Evolutionary conservation across 768 basidiomycete species (phyloP).

Genomic region (Gyrodon lividus): DNA sequence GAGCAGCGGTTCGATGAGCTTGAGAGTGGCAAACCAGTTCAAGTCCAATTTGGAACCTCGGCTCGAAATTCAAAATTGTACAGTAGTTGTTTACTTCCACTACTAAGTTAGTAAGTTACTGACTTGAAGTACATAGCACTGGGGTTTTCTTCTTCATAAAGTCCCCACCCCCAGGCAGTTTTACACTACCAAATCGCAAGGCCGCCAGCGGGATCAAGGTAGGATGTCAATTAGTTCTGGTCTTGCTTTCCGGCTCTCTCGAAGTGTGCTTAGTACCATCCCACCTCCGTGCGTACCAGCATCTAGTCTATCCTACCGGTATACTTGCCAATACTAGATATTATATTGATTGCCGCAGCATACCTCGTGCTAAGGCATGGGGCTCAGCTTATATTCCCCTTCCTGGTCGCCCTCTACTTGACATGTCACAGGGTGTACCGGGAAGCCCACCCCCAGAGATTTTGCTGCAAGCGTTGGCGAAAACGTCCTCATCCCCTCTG

Average conservation of each 20-base stretch:
- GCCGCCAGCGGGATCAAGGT: background rate
- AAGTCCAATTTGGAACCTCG: too few species aligned
- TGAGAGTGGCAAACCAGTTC: too few species aligned
- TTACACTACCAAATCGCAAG: background rate
- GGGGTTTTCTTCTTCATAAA: background rate
- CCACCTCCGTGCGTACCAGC: constrained; percentile 42
- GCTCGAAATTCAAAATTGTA: too few species aligned
- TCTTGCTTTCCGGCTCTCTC: constrained; percentile 39
- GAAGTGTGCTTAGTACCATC: constrained; percentile 42
- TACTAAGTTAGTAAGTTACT: too few species aligned
- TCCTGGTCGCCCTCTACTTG: constrained; percentile 50
- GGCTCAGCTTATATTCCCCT: constrained; percentile 43
- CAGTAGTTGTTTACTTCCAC: too few species aligned
- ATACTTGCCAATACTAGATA: background rate
- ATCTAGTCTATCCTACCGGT: too few species aligned
- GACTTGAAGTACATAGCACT: too few species aligned
- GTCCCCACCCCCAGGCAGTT: background rate
- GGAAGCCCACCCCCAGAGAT: constrained; percentile 56
- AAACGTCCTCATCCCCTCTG: constrained; percentile 40
- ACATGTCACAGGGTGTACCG: constrained; percentile 77
- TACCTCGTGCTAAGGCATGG: constrained; percentile 61
- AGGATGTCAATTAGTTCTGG: constrained; percentile 5
- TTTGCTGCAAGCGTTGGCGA: constrained; percentile 49
- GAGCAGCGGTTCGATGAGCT: too few species aligned
- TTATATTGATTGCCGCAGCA: constrained; percentile 43